Evolutionary conservation across 768 basidiomycete species (phyloP).

Genomic region (Amanita muscaria): DNA sequence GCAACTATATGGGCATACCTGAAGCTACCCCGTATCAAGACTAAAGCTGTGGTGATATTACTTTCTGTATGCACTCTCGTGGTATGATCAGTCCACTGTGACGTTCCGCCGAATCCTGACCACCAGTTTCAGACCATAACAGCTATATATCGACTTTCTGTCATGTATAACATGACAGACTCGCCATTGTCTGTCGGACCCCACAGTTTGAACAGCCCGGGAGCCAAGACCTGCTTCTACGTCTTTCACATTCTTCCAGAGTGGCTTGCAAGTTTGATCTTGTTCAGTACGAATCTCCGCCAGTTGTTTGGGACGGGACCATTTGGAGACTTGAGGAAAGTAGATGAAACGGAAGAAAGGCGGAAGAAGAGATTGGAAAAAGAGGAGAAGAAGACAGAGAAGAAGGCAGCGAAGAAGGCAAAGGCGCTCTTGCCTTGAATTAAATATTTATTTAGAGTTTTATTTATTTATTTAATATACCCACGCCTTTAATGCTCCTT

Average conservation of each 20-base stretch:
- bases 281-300: constrained; percentile 25
- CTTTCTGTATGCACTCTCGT: constrained; percentile 19
- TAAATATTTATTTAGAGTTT: too few species aligned
- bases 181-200: constrained; percentile 24
- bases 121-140: constrained; percentile 19
- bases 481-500: too few species aligned
- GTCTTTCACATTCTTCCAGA: constrained; percentile 37
- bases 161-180: constrained; percentile 27
- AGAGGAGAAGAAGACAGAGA: constrained; percentile 9
- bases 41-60: constrained; percentile 15
- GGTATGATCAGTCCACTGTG: constrained; percentile 17
- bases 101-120: not conserved
- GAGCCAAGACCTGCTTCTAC: constrained; percentile 23
- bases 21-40: constrained; percentile 19
- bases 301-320: constrained; percentile 26
- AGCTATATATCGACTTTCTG: constrained; percentile 30
- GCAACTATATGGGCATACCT: constrained; percentile 15
- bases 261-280: constrained; percentile 24
- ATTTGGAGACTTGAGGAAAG: constrained; percentile 22
- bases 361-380: constrained; percentile 16
- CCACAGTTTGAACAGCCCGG: constrained; percentile 18
- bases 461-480: too few species aligned
- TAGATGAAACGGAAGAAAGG: constrained; percentile 23
- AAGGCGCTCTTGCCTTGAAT: too few species aligned
- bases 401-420: not conserved